phyloP scores from a whole-genome alignment of 371 early-diverging fungal species.

The Apophysomyces elegans region DNA sequence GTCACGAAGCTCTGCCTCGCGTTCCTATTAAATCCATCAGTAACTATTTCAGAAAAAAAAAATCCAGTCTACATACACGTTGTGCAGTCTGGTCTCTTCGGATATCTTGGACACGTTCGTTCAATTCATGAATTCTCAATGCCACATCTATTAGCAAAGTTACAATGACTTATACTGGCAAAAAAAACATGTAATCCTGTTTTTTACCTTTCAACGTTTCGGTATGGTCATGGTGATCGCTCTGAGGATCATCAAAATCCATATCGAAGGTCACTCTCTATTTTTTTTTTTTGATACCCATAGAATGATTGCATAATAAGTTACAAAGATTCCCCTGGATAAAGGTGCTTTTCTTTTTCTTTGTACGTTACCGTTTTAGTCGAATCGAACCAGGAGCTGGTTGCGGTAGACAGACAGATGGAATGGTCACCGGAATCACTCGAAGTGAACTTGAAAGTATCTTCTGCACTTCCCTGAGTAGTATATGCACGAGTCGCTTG shows the following conservation, averaged over 20 bases:
- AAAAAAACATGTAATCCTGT: too few species aligned
- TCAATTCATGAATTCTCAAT: constrained; percentile 78
- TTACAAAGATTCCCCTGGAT: too few species aligned
- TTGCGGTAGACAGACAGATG: constrained; percentile 78
- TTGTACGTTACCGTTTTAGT: constrained; percentile 49
- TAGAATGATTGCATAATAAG: neutral
- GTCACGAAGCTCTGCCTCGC: constrained; percentile 90
- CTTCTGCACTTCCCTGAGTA: constrained; percentile 72
- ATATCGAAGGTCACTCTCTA: constrained; percentile 74
- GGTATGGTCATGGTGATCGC: constrained; percentile 61
- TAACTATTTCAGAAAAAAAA: neutral
- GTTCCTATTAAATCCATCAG: constrained; percentile 58
- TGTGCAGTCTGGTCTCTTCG: constrained; percentile 90
- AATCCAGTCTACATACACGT: constrained; percentile 60
- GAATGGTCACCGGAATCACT: constrained; percentile 87
- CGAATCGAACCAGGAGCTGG: constrained; percentile 65
- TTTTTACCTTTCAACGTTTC: constrained; percentile 60
- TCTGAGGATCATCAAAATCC: constrained; percentile 74
- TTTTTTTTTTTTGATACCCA: too few species aligned
- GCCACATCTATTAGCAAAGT: constrained; percentile 60
- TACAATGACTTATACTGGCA: too few species aligned
- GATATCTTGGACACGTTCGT: constrained; percentile 81
- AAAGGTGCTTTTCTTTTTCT: neutral
- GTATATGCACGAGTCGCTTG: constrained; percentile 63
- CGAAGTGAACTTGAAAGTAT: constrained; percentile 89